Evolutionary conservation across 129 eudicot genomes (phyloP).

Genomic region (Helianthus tuberosus): DNA sequence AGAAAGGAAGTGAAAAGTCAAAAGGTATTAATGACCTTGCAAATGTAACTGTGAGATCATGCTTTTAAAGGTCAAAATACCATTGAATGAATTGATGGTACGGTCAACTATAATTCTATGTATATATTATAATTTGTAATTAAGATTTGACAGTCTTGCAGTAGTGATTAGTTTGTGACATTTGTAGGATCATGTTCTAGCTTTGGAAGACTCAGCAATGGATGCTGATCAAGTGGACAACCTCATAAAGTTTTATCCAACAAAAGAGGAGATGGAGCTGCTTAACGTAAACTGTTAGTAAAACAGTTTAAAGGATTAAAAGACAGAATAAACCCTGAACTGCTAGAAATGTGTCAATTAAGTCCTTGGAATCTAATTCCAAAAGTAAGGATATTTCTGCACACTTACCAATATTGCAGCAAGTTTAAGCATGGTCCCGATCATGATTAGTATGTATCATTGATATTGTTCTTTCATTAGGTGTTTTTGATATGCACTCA

Average conservation of each 20-base stretch:
- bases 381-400: too few relatives aligned
- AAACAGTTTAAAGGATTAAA: conserved; percentile 10
- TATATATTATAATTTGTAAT: neutral
- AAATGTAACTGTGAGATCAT: conserved; percentile 90
- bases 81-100: conserved; percentile 79
- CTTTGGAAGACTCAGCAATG: too few relatives aligned
- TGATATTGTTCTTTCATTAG: neutral
- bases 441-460: neutral
- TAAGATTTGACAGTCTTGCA: neutral
- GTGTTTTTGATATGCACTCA: neutral
- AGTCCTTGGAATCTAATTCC: too few relatives aligned
- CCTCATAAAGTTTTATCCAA: conserved; percentile 92
- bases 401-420: too few relatives aligned
- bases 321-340: too few relatives aligned
- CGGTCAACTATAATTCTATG: conserved; percentile 24
- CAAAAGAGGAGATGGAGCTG: conserved; percentile 89
- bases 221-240: conserved; percentile 96
- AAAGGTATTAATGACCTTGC: too few relatives aligned
- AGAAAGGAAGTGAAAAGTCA: too few relatives aligned
- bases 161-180: too few relatives aligned
- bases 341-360: too few relatives aligned
- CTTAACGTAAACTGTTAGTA: conserved; percentile 58
- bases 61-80: conserved; percentile 93
- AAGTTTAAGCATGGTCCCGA: too few relatives aligned
- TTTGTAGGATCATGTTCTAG: too few relatives aligned